Base-by-base conservation (phyloP, 345 rosid genomes). In the Triadica sebifera region DNA sequence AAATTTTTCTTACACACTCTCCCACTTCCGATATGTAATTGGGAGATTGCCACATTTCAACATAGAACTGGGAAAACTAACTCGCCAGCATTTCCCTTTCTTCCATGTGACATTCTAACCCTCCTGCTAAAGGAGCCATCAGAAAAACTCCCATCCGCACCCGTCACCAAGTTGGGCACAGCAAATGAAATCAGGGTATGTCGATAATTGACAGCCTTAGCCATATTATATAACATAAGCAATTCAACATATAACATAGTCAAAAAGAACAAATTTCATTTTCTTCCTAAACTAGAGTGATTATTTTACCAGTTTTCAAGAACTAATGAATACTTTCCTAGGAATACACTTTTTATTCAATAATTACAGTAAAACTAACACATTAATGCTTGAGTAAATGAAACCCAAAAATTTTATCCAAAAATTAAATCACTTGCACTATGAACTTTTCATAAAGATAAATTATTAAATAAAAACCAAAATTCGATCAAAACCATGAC, bases 141-240 rank as follows among this genome's bases (percentile, higher is more conserved):
- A n/a, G 72, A 74, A 53, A 12, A 64, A 8, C 78, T 47, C 37
- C 55, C 73, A 67, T 61, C 78, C 34, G 25, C 81, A 22, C 60
- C 63, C 69, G 13, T 71, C 80, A 15, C 79, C 62, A 65, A 46
- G 2, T 61, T 71, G 66, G 55, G 45, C 52, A 68, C 17, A 29
- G 38, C 7, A 58, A 75, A 67, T 15, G 5, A 62, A 17, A 58
- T 22, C 4, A 58, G 4, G 34, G 7, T 25, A 59, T 43, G 10
- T 52, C 57, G 1, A 52, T 29, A 67, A 49, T 45, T 47, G 4
- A 8, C 24, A 47, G 34, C n/a, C 41, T 67, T 34, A 15, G 0
- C 9, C 19, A 10, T 34, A 43, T 7, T 43, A 43, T 43, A 38
- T 6, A 16, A 10, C 2, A 29, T 29, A 5, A 34, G 38, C 17